phyloP scores from a whole-genome alignment of 2,329 filamentous ascomycete genomes.

The Coccinonectria pachysandricola region DNA sequence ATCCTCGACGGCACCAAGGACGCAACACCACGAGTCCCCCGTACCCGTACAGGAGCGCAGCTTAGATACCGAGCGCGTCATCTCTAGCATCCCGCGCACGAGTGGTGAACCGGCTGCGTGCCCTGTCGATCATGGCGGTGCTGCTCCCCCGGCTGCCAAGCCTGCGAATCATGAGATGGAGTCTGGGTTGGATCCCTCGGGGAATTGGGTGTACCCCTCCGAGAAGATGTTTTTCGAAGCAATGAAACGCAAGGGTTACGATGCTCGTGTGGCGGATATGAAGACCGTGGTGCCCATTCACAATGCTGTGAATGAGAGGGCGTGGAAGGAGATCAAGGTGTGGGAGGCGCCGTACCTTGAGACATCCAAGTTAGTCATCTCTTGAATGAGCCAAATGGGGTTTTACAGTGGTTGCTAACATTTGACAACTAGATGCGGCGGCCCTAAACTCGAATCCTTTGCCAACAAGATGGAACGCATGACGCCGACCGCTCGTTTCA shows the following conservation, averaged over 20 bases:
- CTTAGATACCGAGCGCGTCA: slow-evolving; percentile 58
- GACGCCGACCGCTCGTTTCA: slow-evolving; percentile 75
- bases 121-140: slow-evolving; percentile 29
- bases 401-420: too few relatives aligned
- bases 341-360: slow-evolving; percentile 69
- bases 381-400: too few relatives aligned
- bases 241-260: slow-evolving; percentile 82
- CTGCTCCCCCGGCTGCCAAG: slow-evolving; percentile 2
- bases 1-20: slow-evolving; percentile 12
- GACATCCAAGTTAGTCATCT: slow-evolving; percentile 44
- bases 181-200: slow-evolving; percentile 59
- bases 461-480: slow-evolving; percentile 58
- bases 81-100: slow-evolving; percentile 70
- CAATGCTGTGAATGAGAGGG: slow-evolving; percentile 95
- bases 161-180: slow-evolving; percentile 69
- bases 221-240: slow-evolving; percentile 98
- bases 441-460: slow-evolving; percentile 76
- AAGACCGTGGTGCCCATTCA: slow-evolving; percentile 90
- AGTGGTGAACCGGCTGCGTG: slow-evolving; percentile 25
- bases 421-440: slow-evolving; percentile 40
- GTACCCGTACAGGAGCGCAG: too few relatives aligned
- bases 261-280: slow-evolving; percentile 65
- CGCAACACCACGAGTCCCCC: slow-evolving; percentile 6
- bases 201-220: slow-evolving; percentile 96
- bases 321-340: slow-evolving; percentile 81